Evolutionary conservation across 305 asterid species (phyloP), one percentile per base, ranked within the genome.

Genomic region (Euphrasia arctica): DNA sequence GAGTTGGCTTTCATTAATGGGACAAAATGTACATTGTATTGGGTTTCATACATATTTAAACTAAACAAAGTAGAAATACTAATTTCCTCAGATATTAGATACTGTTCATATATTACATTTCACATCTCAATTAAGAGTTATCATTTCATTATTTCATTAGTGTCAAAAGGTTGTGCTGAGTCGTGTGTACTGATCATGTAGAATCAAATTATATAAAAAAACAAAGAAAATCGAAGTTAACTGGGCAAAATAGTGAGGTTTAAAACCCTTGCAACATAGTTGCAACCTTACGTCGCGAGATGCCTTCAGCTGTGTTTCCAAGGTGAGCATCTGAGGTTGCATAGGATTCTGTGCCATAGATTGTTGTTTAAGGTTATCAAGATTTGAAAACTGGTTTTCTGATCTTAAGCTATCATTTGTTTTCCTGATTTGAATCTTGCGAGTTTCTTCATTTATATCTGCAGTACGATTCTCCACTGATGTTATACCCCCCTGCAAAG

Each of bases 381-480:
- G 55, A 67, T 67, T 64, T 58, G 95, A 77, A 47, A 78, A 66
- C 70, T 80, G 85, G 71, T 78, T 77, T 76, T 75, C 84, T 27
- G 87, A 73, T 59, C 61, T 76, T 70, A 79, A 67, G 76, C 39
- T 76, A 69, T 78, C 77, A 61, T 74, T 80, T 77, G 83, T 92
- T 83, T 75, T 92, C 80, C 91, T 82, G 73, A 89, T 84, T 70
- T 92, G 97, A 48, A 92, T 75, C 74, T 89, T 92, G 64, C 90
- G 93, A 31, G 97, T 89, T 77, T 91, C 98, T 76, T 92, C 95
- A 80, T 89, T 88, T 69, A 92, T 82, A 74, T 83, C 95, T 5
- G 96, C 95, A 15, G 98, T 92, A 57, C 96, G 94, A 70, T 83
- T 87, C 79, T 92, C 97, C 75, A 92, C 96, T 14, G 79, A 88